These are phyloP conservation scores for Sideroxylon spinosum DNA, from an alignment of 179 eudicot species.

Conservation along the genomic window DNA sequence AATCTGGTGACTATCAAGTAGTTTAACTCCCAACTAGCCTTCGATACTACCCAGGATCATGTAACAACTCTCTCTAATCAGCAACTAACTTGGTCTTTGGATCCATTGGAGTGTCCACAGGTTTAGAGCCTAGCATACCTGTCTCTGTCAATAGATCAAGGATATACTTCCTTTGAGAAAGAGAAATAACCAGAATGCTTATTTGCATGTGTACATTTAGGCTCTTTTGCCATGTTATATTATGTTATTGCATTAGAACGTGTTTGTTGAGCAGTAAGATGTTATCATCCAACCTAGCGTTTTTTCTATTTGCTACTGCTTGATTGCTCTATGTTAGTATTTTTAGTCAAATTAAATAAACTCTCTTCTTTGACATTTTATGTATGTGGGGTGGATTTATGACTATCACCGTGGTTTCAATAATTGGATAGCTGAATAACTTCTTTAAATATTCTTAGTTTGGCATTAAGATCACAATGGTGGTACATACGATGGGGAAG, in stretches of 20 bases:
- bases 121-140: too few species aligned
- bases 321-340: neutral
- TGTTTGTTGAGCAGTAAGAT: neutral
- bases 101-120: too few species aligned
- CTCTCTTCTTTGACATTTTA: neutral
- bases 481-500: neutral
- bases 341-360: slow-evolving; percentile 6
- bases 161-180: too few species aligned
- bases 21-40: too few species aligned
- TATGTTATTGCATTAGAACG: neutral
- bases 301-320: slow-evolving; percentile 5
- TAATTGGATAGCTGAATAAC: neutral
- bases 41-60: too few species aligned
- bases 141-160: too few species aligned
- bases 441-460: neutral
- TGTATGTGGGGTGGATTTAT: neutral
- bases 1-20: too few species aligned
- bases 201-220: slow-evolving; percentile 3
- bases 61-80: too few species aligned
- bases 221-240: neutral
- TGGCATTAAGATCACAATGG: neutral
- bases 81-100: too few species aligned
- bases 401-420: neutral
- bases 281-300: neutral
- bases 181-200: too few species aligned